Conservation (phyloP, 768 basidiomycete species). For the Nevesoporus exiguus region DNA sequence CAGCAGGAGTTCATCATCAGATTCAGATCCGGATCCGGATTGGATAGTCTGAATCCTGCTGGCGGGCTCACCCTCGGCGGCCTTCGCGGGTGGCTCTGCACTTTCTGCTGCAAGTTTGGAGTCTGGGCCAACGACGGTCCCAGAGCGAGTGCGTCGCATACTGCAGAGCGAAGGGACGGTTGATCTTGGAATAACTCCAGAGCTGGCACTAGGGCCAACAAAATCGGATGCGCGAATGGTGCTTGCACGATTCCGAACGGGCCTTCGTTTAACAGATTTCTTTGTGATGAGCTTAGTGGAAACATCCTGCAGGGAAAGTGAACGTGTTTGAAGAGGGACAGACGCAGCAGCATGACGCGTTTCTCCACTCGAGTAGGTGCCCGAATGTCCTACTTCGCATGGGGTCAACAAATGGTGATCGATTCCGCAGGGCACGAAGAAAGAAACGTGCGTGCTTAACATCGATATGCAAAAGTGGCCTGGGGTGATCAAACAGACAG, state of each 20-base stretch:
- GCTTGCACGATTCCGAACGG: conserved; percentile 41
- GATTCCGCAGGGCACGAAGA: background rate
- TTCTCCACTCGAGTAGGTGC: conserved; percentile 11
- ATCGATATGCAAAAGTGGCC: background rate
- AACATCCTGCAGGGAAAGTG: conserved; percentile 23
- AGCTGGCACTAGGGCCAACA: conserved; percentile 11
- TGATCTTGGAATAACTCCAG: background rate
- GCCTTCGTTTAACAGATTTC: conserved; percentile 7
- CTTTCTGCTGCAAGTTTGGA: conserved; percentile 21
- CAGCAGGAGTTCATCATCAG: conserved; percentile 26
- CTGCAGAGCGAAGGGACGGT: conserved; percentile 7
- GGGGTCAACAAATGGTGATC: conserved; percentile 7
- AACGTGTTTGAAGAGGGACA: conserved; percentile 8
- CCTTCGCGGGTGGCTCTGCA: background rate
- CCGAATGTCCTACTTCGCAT: conserved; percentile 12
- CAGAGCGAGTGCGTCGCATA: conserved; percentile 45
- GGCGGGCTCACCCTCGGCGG: background rate
- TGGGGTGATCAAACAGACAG: background rate
- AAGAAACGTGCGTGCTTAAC: background rate
- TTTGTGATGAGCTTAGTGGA: conserved; percentile 5
- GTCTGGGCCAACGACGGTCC: conserved; percentile 40
- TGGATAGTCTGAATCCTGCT: background rate
- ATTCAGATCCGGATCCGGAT: conserved; percentile 13
- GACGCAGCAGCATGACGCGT: background rate
- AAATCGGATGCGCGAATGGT: conserved; percentile 53